phyloP scores from a whole-genome alignment of 805 yeast genomes.

The Ascoidea tarda region DNA sequence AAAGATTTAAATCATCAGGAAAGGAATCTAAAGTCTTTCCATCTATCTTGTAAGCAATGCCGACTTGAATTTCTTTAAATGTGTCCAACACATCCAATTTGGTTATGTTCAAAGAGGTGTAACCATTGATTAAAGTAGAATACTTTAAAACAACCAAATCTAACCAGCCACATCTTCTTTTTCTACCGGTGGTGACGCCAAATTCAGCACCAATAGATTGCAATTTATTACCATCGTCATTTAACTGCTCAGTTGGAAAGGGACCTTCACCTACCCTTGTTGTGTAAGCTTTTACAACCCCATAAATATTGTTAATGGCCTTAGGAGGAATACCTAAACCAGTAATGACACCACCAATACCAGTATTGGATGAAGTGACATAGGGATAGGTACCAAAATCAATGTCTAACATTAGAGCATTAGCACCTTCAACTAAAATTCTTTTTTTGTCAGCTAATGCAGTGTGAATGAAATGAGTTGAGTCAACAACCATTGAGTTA shows the following conservation, averaged over 20 bases:
- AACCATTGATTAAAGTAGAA: slow-evolving; percentile 86
- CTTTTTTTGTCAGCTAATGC: slow-evolving; percentile 70
- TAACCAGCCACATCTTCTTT: slow-evolving; percentile 99
- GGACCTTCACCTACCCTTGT: slow-evolving; percentile 99
- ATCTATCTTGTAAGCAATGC: slow-evolving; percentile 65
- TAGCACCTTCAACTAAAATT: slow-evolving; percentile 94
- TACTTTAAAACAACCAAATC: slow-evolving; percentile 90
- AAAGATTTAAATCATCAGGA: slow-evolving; percentile 80
- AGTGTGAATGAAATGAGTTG: slow-evolving; percentile 68
- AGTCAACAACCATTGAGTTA: slow-evolving; percentile 88
- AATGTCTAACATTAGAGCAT: slow-evolving; percentile 92
- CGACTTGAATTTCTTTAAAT: slow-evolving; percentile 80
- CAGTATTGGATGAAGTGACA: slow-evolving; percentile 91
- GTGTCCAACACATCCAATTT: slow-evolving; percentile 91
- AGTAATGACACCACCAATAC: slow-evolving; percentile 95
- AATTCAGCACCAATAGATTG: slow-evolving; percentile 89
- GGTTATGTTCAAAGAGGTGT: slow-evolving; percentile 87
- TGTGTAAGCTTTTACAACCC: slow-evolving; percentile 97
- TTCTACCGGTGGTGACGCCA: slow-evolving; percentile 98
- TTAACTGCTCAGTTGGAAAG: slow-evolving; percentile 94
- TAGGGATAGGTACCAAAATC: slow-evolving; percentile 98
- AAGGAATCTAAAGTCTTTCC: slow-evolving; percentile 66
- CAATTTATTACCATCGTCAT: slow-evolving; percentile 71
- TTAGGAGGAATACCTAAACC: slow-evolving; percentile 96
- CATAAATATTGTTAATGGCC: slow-evolving; percentile 66